Evolutionary conservation across 108 stramenopile species (phyloP).

Genomic region (Pseudonitzschia pungens): DNA sequence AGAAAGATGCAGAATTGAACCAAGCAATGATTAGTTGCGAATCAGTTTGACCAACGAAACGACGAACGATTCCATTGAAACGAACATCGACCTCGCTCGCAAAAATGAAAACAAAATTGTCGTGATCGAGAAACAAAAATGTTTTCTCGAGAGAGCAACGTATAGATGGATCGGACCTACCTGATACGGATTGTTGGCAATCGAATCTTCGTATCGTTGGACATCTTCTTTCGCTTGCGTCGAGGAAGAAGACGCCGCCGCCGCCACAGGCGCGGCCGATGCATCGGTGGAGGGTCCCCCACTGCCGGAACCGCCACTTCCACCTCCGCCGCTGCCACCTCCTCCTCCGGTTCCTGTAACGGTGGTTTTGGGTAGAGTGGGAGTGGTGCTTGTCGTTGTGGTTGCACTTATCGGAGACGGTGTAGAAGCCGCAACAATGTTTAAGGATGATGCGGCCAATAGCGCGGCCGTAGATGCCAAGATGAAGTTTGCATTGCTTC

Average conservation of each 20-base stretch:
- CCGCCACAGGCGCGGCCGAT: background rate
- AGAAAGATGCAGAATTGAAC: background rate
- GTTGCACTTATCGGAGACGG: background rate
- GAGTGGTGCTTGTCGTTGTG: slow-evolving; percentile 4
- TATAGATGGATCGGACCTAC: slow-evolving; percentile 16
- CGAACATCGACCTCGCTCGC: too few species aligned
- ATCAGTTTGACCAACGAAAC: background rate
- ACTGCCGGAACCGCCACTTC: slow-evolving; percentile 14
- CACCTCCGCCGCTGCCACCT: slow-evolving; percentile 9
- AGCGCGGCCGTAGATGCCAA: slow-evolving; percentile 11
- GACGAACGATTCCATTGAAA: too few species aligned
- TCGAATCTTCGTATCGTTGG: slow-evolving; percentile 16
- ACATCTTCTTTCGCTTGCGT: slow-evolving; percentile 27
- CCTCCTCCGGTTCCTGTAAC: background rate
- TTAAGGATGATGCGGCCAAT: slow-evolving; percentile 3
- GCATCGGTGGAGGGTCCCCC: background rate
- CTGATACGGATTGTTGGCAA: slow-evolving; percentile 26
- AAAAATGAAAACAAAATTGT: too few species aligned
- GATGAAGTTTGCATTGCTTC: background rate
- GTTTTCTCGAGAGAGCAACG: too few species aligned
- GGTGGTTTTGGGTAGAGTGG: background rate
- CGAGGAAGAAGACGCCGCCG: background rate
- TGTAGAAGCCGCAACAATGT: slow-evolving; percentile 9
- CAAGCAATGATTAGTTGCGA: background rate
- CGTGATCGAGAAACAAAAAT: too few species aligned